These are phyloP conservation scores for Phytopythium sindhum DNA, from an alignment of 352 stramenopile species.

Conservation along the genomic window DNA sequence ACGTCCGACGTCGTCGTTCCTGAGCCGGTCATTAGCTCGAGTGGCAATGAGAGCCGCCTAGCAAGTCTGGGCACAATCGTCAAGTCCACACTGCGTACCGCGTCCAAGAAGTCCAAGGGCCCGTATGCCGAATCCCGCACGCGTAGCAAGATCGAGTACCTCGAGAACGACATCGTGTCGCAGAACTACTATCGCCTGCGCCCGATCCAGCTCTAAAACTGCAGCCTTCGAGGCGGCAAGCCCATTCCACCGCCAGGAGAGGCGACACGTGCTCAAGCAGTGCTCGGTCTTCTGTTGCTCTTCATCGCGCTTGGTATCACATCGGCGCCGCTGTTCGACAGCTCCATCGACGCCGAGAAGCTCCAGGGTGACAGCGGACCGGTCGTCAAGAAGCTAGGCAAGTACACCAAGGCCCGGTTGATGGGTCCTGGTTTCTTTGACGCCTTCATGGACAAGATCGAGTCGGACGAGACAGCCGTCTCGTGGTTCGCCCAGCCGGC, in stretches of 20 bases:
- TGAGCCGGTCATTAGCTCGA: conserved; percentile 26
- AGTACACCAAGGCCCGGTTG: conserved; percentile 30
- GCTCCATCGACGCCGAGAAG: conserved; percentile 29
- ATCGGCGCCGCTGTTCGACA: conserved; percentile 26
- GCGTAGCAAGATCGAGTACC: conserved; percentile 14
- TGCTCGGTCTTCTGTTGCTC: conserved; percentile 25
- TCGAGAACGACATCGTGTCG: conserved; percentile 26
- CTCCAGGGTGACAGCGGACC: conserved; percentile 23
- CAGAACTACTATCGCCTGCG: conserved; percentile 17
- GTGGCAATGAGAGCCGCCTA: conserved; percentile 13
- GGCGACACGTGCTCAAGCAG: conserved; percentile 10
- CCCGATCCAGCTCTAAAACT: conserved; percentile 11
- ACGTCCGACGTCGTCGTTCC: not conserved
- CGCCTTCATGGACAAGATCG: conserved; percentile 18
- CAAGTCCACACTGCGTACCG: conserved; percentile 24
- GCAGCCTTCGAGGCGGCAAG: not conserved
- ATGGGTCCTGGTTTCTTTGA: conserved; percentile 22
- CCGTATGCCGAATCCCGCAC: not conserved
- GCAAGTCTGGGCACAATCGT: conserved; percentile 13
- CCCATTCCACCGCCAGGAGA: conserved; percentile 13
- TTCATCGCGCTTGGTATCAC: conserved; percentile 29
- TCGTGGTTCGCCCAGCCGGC: conserved; percentile 31
- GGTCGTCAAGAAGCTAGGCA: conserved; percentile 33
- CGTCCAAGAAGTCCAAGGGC: not conserved
- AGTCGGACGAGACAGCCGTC: conserved; percentile 19